phyloP scores from a whole-genome alignment of 1,284 basidiomycete species.

The Malassezia sympodialis region DNA sequence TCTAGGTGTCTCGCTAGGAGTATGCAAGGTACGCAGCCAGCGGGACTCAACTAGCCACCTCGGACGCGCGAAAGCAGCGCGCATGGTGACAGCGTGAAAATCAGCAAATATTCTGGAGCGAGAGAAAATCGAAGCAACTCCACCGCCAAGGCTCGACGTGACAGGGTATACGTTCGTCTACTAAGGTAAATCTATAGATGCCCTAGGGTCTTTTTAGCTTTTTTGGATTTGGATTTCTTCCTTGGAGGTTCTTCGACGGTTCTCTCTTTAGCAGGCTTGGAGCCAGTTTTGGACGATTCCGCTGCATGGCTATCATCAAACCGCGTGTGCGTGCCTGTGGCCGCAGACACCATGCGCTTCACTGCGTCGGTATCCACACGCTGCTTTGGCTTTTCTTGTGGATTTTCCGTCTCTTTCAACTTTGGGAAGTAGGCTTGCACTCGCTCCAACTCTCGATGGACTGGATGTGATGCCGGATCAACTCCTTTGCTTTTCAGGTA shows the following conservation, averaged over 20 bases:
- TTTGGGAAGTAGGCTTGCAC: constrained; percentile 17
- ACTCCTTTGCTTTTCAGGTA: constrained; percentile 12
- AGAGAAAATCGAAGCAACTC: background rate
- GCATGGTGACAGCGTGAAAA: background rate
- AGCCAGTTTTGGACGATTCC: background rate
- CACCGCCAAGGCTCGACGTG: background rate
- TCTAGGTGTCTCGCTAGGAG: background rate
- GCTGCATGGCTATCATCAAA: background rate
- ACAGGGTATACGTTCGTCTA: background rate
- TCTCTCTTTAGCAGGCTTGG: background rate
- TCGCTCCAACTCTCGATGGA: constrained; percentile 13
- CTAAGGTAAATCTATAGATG: background rate
- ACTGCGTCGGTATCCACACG: constrained; percentile 5
- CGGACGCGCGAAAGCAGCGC: background rate
- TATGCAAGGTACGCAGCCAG: background rate
- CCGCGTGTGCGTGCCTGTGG: constrained; percentile 8
- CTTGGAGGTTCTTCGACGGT: background rate
- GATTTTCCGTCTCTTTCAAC: background rate
- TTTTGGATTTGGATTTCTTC: background rate
- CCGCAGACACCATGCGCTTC: constrained; percentile 5
- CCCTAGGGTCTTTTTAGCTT: background rate
- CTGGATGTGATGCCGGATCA: constrained; percentile 14
- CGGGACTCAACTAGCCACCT: background rate
- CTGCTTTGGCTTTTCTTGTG: background rate
- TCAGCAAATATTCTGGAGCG: background rate